phyloP scores from a whole-genome alignment of 345 rosid species.

The Gossypium anomalum region DNA sequence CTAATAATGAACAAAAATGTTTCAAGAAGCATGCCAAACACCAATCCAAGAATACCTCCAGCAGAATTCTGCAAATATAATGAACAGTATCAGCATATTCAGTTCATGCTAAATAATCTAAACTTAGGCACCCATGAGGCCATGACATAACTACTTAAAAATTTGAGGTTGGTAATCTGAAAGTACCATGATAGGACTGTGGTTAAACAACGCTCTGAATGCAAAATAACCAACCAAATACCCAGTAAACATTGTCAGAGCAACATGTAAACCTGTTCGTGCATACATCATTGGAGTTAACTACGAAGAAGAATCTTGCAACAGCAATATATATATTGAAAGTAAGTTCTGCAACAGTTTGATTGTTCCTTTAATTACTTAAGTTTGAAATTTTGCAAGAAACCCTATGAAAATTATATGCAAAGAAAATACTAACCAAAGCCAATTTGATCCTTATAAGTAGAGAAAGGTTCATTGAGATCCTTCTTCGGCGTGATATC shows the following conservation, averaged over 20 bases:
- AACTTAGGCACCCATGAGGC: not conserved
- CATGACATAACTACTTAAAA: not conserved
- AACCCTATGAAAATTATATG: not conserved
- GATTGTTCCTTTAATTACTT: not conserved
- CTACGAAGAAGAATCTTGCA: not conserved
- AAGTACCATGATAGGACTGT: constrained; percentile 60
- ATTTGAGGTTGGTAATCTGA: not conserved
- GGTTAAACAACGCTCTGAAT: constrained; percentile 82
- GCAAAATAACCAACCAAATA: constrained; percentile 77
- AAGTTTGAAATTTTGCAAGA: not conserved
- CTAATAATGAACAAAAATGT: constrained; percentile 80
- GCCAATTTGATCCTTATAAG: constrained; percentile 95
- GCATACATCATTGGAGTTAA: not conserved
- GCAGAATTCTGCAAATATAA: constrained; percentile 61
- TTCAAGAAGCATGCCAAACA: constrained; percentile 83
- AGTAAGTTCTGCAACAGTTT: not conserved
- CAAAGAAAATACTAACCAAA: constrained; percentile 47
- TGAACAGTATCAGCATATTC: not conserved
- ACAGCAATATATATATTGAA: not conserved
- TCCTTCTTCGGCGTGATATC: constrained; percentile 67
- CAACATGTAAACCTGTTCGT: constrained; percentile 78
- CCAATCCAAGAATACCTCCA: constrained; percentile 92
- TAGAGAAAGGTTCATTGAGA: constrained; percentile 73
- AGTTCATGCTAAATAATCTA: not conserved
- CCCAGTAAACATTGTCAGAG: constrained; percentile 90